Evolutionary conservation across 2,329 filamentous ascomycete genomes (phyloP), one percentile per base, ranked within the genome.

Genomic region (Helicocarpus griseus): DNA sequence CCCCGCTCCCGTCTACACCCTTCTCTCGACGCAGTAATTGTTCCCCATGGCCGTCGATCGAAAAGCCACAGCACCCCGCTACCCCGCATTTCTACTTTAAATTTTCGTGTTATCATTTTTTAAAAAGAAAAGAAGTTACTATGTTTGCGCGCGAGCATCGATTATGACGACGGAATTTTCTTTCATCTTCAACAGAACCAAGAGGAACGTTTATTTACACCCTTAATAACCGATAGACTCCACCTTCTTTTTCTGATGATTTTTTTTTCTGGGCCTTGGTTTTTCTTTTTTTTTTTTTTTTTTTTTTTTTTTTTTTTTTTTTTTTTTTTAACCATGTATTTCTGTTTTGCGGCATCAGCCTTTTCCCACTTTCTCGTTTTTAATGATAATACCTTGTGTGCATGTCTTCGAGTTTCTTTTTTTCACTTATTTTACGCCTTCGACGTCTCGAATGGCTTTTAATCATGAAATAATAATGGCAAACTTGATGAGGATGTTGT

Each of bases 1-100:
- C 60, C 82, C 85, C 60, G 85, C 84, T 51, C 89, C 89, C 9
- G 85, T 90, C 49, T 81, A 86, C 67, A 95, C 91, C 40, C 81
- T 98, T 35, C 80, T 98, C 56, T 84, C 77, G 43, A 80, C 53
- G 14, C 54, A 48, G 24, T 50, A 35, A 50, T 35, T 17, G n/a
- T 9, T 29, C 14, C 35, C 21, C 9, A 24, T n/a, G n/a, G 35
- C 17, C n/a, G 4, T 24, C 14, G 11, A 22, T 24, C 21, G 17
- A 35, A 33, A 35, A 35, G 17, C 2, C 17, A 19, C 29, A 11
- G 11, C 22, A 14, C 21, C 11, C 29, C 33, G 19, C 11, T 19
- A 22, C 24, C n/a, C 28, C 43, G 28, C 8, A 33, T 21, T 31
- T 31, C 39, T 5, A n/a, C 21, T 39, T 39, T 39, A 19, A 39